Conservation (phyloP, 768 basidiomycete genomes). For the Cantharellus anzutake region DNA sequence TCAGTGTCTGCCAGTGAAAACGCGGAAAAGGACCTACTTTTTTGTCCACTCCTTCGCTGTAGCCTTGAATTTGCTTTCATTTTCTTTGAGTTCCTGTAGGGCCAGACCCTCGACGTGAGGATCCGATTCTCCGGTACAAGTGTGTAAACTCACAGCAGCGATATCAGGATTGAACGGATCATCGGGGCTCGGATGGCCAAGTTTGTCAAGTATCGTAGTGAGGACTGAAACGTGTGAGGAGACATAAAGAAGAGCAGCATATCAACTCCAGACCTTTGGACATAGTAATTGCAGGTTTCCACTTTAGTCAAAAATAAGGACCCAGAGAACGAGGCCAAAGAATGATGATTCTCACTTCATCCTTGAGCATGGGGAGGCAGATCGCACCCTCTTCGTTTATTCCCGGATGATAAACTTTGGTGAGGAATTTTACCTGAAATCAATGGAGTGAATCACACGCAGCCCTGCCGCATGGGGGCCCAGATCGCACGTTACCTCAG, state of each 20-base stretch:
- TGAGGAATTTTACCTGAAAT: constrained; percentile 55
- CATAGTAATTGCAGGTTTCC: constrained; percentile 67
- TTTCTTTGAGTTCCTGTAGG: constrained; percentile 53
- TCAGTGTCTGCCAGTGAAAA: neutral
- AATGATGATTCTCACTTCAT: constrained; percentile 36
- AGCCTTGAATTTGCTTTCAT: constrained; percentile 49
- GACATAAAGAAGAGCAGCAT: constrained; percentile 2
- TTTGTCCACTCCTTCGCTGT: constrained; percentile 75
- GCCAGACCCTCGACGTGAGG: neutral
- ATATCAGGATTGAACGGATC: constrained; percentile 82
- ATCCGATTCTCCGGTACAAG: neutral
- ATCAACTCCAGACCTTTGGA: constrained; percentile 34
- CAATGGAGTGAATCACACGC: neutral
- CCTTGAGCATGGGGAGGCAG: constrained; percentile 66
- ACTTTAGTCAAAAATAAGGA: constrained; percentile 24
- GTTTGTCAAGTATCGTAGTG: constrained; percentile 57
- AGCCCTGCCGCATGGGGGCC: neutral
- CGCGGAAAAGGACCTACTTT: constrained; percentile 31
- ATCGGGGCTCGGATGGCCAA: constrained; percentile 75
- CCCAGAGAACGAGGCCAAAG: neutral
- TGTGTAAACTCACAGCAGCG: constrained; percentile 38
- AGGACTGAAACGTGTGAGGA: constrained; percentile 32
- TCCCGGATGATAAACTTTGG: constrained; percentile 80
- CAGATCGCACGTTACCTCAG: constrained; percentile 14
- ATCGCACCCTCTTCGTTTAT: constrained; percentile 80